Evolutionary conservation across 345 rosid species (phyloP), one percentile per base, ranked within the genome.

Genomic region (Durio zibethinus): DNA sequence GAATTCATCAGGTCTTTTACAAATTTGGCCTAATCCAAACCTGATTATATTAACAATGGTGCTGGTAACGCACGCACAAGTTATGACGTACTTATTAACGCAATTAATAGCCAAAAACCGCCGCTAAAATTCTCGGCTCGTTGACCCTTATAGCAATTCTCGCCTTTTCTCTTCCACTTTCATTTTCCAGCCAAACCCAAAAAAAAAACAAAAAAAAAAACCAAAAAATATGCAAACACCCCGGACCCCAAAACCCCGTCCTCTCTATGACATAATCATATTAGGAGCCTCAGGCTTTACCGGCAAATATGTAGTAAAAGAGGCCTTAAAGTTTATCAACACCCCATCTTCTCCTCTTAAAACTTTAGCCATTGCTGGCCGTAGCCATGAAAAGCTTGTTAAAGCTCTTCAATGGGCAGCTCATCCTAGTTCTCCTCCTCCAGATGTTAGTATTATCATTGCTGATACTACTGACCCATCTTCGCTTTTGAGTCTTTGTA

Each of bases 221-320:
- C 52, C 48, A 1, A 53, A 40, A 78, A 59, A 52, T n/a, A 72
- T 72, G 75, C 45, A 52, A 52, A n/a, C 47, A 52, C 11, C 43
- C 31, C 62, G 52, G 33, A 1, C 6, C 10, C 75, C 2, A 33
- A 72, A 33, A 2, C 16, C 62, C 62, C 14, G 5, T 52, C 84
- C 78, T 74, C 74, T 48, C 18, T 90, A 80, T 77, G 97, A 92
- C 50, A 66, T 92, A 59, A 80, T 89, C 16, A 89, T 92, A 73
- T 85, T 90, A 57, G 97, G 97, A 77, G 97, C 97, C 66, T 92
- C 94, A 4, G 94, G 97, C 11, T 92, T 89, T 80, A 92, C 94
- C 0, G 92, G 94, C 2, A 92, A 89, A 80, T 92, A 92, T 82
- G 93, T 92, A 4, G 84, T 92, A 45, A 72, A 86, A 79, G 97